These are phyloP conservation scores for Ceriops decandra DNA, from an alignment of 345 rosid species.

Conservation along the genomic window DNA sequence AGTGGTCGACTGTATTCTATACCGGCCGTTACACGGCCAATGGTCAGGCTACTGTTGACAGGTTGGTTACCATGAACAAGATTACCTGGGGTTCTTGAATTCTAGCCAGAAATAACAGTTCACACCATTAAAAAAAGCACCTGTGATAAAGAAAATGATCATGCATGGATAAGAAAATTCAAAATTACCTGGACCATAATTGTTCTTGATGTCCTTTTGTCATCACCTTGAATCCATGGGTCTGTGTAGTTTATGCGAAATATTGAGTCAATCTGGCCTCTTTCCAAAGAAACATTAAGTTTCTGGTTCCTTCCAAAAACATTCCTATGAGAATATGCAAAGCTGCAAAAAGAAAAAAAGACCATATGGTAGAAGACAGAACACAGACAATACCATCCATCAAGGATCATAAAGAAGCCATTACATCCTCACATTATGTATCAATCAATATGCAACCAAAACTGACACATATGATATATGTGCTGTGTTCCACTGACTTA, in stretches of 20 bases:
- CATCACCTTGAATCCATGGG: constrained; percentile 99
- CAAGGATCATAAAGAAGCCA: too few relatives aligned
- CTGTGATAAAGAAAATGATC: neutral
- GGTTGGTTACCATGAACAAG: constrained; percentile 89
- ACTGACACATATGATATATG: too few relatives aligned
- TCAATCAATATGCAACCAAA: too few relatives aligned
- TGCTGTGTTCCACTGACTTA: too few relatives aligned
- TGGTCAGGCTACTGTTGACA: constrained; percentile 59
- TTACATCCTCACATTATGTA: too few relatives aligned
- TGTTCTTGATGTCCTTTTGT: constrained; percentile 86
- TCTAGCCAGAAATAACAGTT: constrained; percentile 41
- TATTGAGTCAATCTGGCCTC: constrained; percentile 93
- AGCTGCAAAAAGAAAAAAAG: constrained; percentile 45
- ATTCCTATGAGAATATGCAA: constrained; percentile 94
- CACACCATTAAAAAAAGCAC: neutral
- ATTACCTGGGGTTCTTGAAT: constrained; percentile 93
- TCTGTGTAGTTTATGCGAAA: constrained; percentile 89
- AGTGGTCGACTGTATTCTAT: constrained; percentile 84
- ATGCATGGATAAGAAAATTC: neutral
- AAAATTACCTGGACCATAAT: constrained; percentile 76
- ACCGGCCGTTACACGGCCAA: constrained; percentile 79
- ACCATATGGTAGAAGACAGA: neutral
- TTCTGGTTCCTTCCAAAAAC: constrained; percentile 92
- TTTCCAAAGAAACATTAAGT: constrained; percentile 79
- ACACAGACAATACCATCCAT: too few relatives aligned